phyloP scores from a whole-genome alignment of 352 stramenopile genomes.

The Blastocystis sp. region DNA sequence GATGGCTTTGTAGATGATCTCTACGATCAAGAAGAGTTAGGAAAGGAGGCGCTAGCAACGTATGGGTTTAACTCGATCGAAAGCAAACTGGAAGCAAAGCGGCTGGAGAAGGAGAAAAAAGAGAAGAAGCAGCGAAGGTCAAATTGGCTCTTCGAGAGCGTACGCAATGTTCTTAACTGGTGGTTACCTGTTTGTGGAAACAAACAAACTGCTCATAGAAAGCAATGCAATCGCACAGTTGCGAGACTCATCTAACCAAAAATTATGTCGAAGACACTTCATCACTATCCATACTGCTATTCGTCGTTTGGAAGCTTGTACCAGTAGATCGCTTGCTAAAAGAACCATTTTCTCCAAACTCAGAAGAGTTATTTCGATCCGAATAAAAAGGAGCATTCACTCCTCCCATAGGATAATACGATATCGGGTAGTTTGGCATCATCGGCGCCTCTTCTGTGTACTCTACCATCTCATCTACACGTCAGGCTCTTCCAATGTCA shows the following conservation, averaged over 20 bases:
- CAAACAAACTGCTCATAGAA: neutral
- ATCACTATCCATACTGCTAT: neutral
- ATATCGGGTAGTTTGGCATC: too few relatives aligned
- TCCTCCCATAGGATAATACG: too few relatives aligned
- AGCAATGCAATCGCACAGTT: neutral
- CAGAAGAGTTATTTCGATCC: too few relatives aligned
- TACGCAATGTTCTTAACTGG: neutral
- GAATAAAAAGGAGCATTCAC: too few relatives aligned
- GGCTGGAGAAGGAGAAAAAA: neutral
- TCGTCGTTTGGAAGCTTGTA: neutral
- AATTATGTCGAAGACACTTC: neutral
- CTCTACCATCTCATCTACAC: neutral
- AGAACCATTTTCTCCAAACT: neutral
- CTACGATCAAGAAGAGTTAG: neutral
- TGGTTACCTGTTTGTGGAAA: conserved; percentile 10
- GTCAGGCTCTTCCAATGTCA: neutral
- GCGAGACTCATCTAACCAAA: neutral
- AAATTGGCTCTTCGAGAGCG: conserved; percentile 16
- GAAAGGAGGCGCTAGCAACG: conserved; percentile 4
- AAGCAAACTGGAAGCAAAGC: conserved; percentile 38
- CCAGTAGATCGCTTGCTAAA: neutral
- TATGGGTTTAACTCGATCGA: conserved; percentile 51
- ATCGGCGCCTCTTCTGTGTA: neutral
- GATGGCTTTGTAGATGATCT: conserved; percentile 22
- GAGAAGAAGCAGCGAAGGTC: neutral